Base-by-base conservation (phyloP, 768 basidiomycete genomes). In the Daedaleopsis sinensis region DNA sequence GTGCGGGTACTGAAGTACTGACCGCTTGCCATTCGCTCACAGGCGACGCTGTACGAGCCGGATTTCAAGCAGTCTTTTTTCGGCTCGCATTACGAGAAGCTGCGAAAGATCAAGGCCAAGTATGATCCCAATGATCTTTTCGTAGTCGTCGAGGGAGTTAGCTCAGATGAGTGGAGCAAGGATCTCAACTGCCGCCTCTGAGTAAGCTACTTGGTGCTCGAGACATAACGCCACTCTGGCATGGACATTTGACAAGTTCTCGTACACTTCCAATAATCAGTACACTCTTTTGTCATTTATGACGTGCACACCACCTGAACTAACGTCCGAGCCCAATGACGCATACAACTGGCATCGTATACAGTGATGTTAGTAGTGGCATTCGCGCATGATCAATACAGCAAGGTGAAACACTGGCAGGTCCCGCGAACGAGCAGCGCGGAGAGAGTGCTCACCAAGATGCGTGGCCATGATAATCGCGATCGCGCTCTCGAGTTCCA, bases 161-260 rank as follows among this genome's bases (percentile, higher is more conserved):
- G 81, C 1, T 80, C 80, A 1, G 81, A 84, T 16, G 73, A 80
- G 2, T 84, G 82, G 82, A 80, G 81, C 62, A 57, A 57, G 3
- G 51, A 44, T 6, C 54, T 73, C 50, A 68, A 55, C 9, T 73
- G 72, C 56, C 70, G 63, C 54, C 48, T 46, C 3, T 58, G 36
- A 51, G 39, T 21, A n/a, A n/a, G n/a, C n/a, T n/a, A 37, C 9
- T 15, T 19, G 37, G n/a, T 43, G n/a, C 19, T 10, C 9, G 38
- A 50, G 57, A n/a, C 27, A 48, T 15, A 2, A 58, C 51, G 50
- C 57, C 52, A 49, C 21, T 50, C 15, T 48, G 9, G 27, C 27
- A 3, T 32, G 27, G 27, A 32, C 27, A 3, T 32, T 32, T 7
- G 27, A 3, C 27, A 32, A 32, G 3, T 32, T 3, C 7, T 32